Evolutionary conservation across 306 rosid genomes (phyloP).

Genomic region (Rubus parviflorus): DNA sequence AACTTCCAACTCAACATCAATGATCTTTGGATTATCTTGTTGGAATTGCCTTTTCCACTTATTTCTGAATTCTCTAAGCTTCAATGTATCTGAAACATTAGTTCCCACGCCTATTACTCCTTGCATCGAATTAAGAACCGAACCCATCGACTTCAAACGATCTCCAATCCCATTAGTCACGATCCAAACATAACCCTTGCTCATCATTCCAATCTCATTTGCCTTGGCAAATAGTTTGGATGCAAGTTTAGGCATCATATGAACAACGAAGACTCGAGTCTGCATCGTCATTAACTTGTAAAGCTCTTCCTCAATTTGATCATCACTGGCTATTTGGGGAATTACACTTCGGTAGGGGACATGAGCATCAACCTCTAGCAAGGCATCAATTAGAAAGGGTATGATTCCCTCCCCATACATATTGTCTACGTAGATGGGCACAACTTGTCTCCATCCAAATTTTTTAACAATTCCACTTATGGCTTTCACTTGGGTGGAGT

Average conservation of each 20-base stretch:
- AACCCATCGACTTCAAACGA: conserved; percentile 11
- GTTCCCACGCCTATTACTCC: conserved; percentile 40
- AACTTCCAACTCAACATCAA: conserved; percentile 20
- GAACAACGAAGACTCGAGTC: conserved; percentile 30
- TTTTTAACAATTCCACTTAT: too few relatives aligned
- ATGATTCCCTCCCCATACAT: too few relatives aligned
- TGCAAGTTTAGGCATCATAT: conserved; percentile 24
- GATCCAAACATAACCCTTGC: conserved; percentile 40
- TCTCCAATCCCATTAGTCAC: conserved; percentile 27
- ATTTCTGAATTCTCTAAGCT: conserved; percentile 22
- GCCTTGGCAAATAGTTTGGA: conserved; percentile 30
- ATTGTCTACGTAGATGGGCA: too few relatives aligned
- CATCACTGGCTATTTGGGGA: not conserved
- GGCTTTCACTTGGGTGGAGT: too few relatives aligned
- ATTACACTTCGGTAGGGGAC: not conserved
- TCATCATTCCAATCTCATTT: conserved; percentile 37
- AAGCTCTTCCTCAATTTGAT: not conserved
- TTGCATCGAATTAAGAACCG: conserved; percentile 35
- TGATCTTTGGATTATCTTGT: conserved; percentile 21
- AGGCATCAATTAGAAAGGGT: not conserved
- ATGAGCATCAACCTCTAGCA: not conserved
- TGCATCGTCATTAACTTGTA: not conserved
- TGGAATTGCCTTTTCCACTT: conserved; percentile 39
- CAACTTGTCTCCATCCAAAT: too few relatives aligned
- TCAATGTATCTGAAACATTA: conserved; percentile 26